phyloP scores from a whole-genome alignment of 306 rosid genomes.

The Prunus campanulata region DNA sequence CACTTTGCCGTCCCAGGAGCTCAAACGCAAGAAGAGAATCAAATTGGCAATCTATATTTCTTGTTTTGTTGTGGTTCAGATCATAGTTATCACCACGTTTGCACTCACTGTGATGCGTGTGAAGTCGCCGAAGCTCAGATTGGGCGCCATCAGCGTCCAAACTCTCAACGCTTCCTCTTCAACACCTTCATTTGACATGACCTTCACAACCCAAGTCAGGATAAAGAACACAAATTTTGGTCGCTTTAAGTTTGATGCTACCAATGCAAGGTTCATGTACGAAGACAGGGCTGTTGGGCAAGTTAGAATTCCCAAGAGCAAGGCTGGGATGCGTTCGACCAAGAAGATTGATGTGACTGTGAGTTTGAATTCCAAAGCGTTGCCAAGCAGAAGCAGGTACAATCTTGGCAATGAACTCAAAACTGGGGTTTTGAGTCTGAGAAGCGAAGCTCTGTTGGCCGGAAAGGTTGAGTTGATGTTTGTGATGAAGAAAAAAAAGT shows the following conservation, averaged over 20 bases:
- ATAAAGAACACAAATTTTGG: constrained; percentile 23
- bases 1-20: constrained; percentile 3
- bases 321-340: constrained; percentile 10
- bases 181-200: constrained; percentile 9
- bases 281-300: background rate
- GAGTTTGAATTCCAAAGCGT: constrained; percentile 1
- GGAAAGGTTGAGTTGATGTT: constrained; percentile 25
- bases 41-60: constrained; percentile 16
- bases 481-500: constrained; percentile 20
- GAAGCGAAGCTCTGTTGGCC: background rate
- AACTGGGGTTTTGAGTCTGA: constrained; percentile 1
- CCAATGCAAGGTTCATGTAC: background rate
- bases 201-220: constrained; percentile 12
- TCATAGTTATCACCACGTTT: constrained; percentile 11
- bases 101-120: constrained; percentile 20
- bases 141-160: constrained; percentile 2
- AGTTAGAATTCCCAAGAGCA: constrained; percentile 1
- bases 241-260: constrained; percentile 20
- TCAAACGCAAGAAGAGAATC: constrained; percentile 28
- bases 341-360: background rate
- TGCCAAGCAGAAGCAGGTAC: background rate
- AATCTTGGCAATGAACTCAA: background rate
- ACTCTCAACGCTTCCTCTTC: background rate
- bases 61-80: constrained; percentile 22
- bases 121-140: constrained; percentile 17